phyloP scores from a whole-genome alignment of 2,329 filamentous ascomycete genomes.

The Arthrobotrys sinensis region DNA sequence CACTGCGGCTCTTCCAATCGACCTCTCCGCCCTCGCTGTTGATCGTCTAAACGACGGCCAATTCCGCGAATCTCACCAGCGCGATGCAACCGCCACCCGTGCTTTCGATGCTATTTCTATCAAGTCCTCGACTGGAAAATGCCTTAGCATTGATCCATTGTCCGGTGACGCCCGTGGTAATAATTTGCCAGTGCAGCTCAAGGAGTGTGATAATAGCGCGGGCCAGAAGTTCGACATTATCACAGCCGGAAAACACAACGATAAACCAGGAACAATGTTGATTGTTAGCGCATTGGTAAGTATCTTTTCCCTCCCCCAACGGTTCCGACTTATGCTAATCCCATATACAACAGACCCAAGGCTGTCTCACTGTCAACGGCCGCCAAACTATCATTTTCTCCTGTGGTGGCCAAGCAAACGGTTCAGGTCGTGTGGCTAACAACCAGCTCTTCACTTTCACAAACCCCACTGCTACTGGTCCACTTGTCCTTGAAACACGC shows the following conservation, averaged over 20 bases:
- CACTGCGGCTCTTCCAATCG: conserved; percentile 26
- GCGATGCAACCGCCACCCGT: conserved; percentile 70
- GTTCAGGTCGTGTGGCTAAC: conserved; percentile 70
- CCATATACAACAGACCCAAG: conserved; percentile 69
- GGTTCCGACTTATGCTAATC: conserved; percentile 21
- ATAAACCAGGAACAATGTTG: conserved; percentile 70
- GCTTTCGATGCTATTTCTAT: conserved; percentile 70
- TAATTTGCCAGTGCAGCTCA: conserved; percentile 71
- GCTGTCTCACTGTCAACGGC: conserved; percentile 75
- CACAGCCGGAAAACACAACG: conserved; percentile 72
- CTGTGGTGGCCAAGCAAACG: conserved; percentile 74
- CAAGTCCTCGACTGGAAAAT: conserved; percentile 69
- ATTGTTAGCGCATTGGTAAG: conserved; percentile 72
- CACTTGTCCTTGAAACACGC: conserved; percentile 69
- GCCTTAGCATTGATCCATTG: conserved; percentile 71
- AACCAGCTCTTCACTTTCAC: conserved; percentile 72
- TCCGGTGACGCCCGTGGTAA: conserved; percentile 73
- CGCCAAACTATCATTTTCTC: conserved; percentile 74
- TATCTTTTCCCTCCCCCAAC: conserved; percentile 4
- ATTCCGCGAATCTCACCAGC: conserved; percentile 70
- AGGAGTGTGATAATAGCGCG: conserved; percentile 69
- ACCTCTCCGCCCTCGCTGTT: conserved; percentile 67
- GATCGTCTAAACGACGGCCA: conserved; percentile 70
- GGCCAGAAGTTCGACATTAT: conserved; percentile 72
- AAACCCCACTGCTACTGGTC: conserved; percentile 65